Percentiles rank a stretch among this genome's conserved stretches.
phyloP scores from a whole-genome alignment of 192 early-diverging fungal genomes.

The Kickxella alabastrina region DNA sequence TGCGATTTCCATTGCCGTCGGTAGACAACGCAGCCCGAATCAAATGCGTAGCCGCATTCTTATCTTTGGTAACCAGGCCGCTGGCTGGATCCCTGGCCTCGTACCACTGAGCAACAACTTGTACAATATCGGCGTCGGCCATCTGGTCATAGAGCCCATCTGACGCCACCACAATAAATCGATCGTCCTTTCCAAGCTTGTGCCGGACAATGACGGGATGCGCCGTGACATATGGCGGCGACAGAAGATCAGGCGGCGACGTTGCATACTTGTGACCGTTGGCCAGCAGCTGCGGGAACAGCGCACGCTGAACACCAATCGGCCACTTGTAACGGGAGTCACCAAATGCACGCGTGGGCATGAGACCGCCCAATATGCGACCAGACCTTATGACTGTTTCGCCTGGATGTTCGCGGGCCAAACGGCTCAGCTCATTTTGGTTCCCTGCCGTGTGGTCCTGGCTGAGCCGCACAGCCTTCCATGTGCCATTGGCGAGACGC shows the following conservation, averaged over 20 bases:
- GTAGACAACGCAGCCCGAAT: constrained; percentile 59
- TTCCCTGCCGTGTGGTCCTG: constrained; percentile 61
- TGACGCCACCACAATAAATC: constrained; percentile 74
- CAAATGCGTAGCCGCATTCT: constrained; percentile 1
- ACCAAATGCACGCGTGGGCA: constrained; percentile 62
- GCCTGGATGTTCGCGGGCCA: constrained; percentile 68
- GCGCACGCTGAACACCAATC: constrained; percentile 51
- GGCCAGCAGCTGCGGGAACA: constrained; percentile 26
- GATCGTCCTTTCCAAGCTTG: constrained; percentile 56
- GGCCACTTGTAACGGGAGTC: constrained; percentile 71
- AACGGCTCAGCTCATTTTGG: constrained; percentile 44
- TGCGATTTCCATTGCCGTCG: constrained; percentile 52
- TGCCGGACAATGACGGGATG: constrained; percentile 65
- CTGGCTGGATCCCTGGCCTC: constrained; percentile 12
- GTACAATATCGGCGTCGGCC: constrained; percentile 58
- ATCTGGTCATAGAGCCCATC: constrained; percentile 83
- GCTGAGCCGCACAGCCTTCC: constrained; percentile 56
- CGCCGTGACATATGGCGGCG: constrained; percentile 76
- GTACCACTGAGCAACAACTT: constrained; percentile 42
- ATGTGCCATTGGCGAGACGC: constrained; percentile 32
- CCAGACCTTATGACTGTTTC: constrained; percentile 58
- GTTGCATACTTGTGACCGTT: constrained; percentile 47
- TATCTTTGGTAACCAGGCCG: constrained; percentile 19
- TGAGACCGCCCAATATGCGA: constrained; percentile 58
- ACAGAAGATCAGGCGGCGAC: constrained; percentile 50